phyloP scores from a whole-genome alignment of 208 protist genomes.

The Acanthamoeba divionensis region DNA sequence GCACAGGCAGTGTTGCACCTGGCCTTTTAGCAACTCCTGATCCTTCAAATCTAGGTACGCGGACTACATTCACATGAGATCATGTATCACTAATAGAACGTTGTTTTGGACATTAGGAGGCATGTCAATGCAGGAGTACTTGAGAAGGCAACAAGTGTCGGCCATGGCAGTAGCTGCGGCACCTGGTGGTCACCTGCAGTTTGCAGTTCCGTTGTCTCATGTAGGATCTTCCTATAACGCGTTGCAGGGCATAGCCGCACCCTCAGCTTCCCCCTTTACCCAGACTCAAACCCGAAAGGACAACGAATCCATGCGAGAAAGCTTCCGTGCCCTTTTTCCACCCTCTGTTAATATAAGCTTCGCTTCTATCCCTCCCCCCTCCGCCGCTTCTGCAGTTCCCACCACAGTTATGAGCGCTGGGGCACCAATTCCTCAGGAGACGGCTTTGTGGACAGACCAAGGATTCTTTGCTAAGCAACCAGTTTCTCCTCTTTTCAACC shows the following conservation, averaged over 20 bases:
- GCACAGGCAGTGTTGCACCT: not conserved
- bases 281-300: not conserved
- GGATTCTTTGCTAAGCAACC: not conserved
- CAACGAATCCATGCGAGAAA: not conserved
- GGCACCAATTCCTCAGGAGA: not conserved
- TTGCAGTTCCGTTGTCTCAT: not conserved
- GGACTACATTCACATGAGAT: too few species aligned
- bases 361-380: not conserved
- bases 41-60: too few species aligned
- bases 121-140: not conserved
- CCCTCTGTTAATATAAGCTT: conserved; percentile 1
- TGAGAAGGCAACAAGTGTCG: conserved; percentile 3
- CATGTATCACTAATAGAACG: too few species aligned
- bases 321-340: conserved; percentile 1
- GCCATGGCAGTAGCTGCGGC: not conserved
- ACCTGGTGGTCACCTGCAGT: not conserved
- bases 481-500: conserved; percentile 10
- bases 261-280: not conserved
- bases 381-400: too few species aligned
- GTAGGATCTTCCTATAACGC: not conserved
- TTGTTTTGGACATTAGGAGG: not conserved
- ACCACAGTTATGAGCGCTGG: not conserved
- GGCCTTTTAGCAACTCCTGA: not conserved
- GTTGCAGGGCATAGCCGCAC: not conserved
- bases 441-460: not conserved